Evolutionary conservation across 495 filamentous ascomycete species (phyloP).

Genomic region (Hypoxylon intermedium): DNA sequence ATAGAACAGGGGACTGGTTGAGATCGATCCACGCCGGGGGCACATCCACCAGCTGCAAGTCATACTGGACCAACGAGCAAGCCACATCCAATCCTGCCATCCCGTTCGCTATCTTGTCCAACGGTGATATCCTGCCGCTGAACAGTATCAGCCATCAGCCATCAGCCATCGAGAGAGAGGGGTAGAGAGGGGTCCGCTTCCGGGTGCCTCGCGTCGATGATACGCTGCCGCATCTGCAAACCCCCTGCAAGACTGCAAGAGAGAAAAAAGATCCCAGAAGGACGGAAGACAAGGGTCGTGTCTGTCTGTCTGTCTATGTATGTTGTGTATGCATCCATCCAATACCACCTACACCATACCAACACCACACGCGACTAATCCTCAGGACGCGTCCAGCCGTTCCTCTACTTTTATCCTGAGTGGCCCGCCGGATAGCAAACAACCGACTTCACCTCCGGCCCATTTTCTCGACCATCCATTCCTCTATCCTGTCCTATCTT

Average conservation of each 20-base stretch:
- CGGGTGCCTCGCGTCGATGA: constrained; percentile 28
- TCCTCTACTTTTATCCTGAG: constrained; percentile 35
- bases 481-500: constrained; percentile 30
- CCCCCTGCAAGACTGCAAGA: constrained; percentile 24
- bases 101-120: constrained; percentile 21
- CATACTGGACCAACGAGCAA: constrained; percentile 27
- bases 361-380: constrained; percentile 24
- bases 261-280: constrained; percentile 30
- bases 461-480: constrained; percentile 29
- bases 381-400: constrained; percentile 35
- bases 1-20: constrained; percentile 3
- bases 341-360: constrained; percentile 28
- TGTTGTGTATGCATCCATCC: constrained; percentile 25
- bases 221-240: constrained; percentile 34
- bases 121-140: constrained; percentile 26
- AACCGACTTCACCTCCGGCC: constrained; percentile 20
- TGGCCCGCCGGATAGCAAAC: constrained; percentile 38
- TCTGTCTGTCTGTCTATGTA: constrained; percentile 12
- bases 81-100: constrained; percentile 32
- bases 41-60: constrained; percentile 21
- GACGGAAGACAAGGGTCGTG: constrained; percentile 28
- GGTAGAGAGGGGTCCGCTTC: constrained; percentile 18
- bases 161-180: constrained; percentile 19
- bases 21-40: constrained; percentile 33
- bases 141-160: constrained; percentile 29